phyloP scores from a whole-genome alignment of 345 rosid genomes.

The Psidium friedrichsthalianum region DNA sequence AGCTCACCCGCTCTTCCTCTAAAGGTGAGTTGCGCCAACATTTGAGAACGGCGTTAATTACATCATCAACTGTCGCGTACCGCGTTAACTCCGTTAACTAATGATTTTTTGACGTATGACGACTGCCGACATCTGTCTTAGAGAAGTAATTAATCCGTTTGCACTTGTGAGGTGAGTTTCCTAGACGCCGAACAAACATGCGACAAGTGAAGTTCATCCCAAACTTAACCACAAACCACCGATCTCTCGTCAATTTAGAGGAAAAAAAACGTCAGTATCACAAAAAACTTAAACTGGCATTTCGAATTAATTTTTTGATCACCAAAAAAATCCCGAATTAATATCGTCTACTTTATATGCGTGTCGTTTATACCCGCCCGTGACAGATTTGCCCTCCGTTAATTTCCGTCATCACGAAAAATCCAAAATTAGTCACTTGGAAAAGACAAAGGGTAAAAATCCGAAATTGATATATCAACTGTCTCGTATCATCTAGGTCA shows the following conservation, averaged over 20 bases:
- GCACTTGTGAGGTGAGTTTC: background rate
- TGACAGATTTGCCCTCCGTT: no score
- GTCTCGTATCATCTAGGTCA: no score
- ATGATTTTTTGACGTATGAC: background rate
- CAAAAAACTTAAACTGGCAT: no score
- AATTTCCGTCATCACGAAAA: no score
- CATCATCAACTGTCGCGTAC: background rate
- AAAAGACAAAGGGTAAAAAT: no score
- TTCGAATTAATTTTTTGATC: no score
- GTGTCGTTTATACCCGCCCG: no score
- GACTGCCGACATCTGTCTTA: background rate
- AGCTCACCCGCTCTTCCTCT: background rate
- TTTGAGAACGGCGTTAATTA: background rate
- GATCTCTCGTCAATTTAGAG: background rate
- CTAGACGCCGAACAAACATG: background rate
- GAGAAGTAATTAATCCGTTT: background rate
- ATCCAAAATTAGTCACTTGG: no score
- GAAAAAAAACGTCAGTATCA: no score
- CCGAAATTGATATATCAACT: no score
- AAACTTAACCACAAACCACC: background rate
- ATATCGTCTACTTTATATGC: no score
- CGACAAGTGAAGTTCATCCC: background rate
- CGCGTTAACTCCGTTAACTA: background rate
- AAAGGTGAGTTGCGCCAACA: background rate
- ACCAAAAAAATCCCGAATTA: no score